Conservation (phyloP, 805 yeast genomes). For the Pichia paraexigua region DNA sequence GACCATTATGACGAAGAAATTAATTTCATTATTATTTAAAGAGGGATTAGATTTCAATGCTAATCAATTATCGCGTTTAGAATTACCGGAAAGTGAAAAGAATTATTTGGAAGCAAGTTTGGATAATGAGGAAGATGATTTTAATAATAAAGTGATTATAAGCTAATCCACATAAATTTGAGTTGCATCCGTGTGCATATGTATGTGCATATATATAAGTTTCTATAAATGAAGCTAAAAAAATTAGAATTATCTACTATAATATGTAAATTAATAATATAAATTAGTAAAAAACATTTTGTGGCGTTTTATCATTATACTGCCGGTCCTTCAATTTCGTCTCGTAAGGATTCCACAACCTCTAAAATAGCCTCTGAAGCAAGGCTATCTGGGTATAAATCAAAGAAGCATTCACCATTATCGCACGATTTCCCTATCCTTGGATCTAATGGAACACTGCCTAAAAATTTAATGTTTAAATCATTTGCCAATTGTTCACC, state of each 20-base stretch:
- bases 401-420: conserved; percentile 75
- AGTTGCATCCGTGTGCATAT: neutral
- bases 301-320: neutral
- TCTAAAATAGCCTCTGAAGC: conserved; percentile 79
- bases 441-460: conserved; percentile 94
- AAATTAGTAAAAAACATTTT: neutral
- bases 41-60: conserved; percentile 21
- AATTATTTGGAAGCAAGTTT: conserved; percentile 22
- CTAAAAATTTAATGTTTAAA: conserved; percentile 67
- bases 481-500: conserved; percentile 81
- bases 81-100: conserved; percentile 39
- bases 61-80: conserved; percentile 31
- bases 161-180: neutral
- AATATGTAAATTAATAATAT: neutral
- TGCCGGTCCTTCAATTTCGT: conserved; percentile 5
- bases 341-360: conserved; percentile 51
- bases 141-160: neutral
- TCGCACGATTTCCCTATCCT: conserved; percentile 88
- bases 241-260: neutral
- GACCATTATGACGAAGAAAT: conserved; percentile 42
- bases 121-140: neutral
- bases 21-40: conserved; percentile 36
- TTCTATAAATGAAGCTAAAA: neutral
- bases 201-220: neutral
- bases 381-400: conserved; percentile 82